These are phyloP conservation scores for Gaertneriomyces sp. DNA, from an alignment of 192 early-diverging fungal genomes.

Conservation along the genomic window DNA sequence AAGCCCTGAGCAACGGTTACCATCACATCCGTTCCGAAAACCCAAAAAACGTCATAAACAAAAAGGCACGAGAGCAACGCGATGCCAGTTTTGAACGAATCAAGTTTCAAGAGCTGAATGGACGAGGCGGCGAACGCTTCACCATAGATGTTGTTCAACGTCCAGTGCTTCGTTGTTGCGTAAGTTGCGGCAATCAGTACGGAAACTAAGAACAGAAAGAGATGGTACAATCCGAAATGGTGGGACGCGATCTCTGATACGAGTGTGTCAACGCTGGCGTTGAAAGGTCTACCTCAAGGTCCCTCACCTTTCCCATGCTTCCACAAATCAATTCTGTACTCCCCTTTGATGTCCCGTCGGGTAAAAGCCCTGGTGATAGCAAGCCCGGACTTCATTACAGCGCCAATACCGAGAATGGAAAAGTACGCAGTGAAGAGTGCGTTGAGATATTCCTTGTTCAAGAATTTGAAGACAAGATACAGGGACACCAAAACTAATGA, in stretches of 20 bases:
- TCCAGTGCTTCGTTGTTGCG: slow-evolving; percentile 86
- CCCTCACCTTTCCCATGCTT: slow-evolving; percentile 62
- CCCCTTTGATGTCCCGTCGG: slow-evolving; percentile 56
- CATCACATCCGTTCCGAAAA: slow-evolving; percentile 98
- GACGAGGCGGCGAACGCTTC: slow-evolving; percentile 82
- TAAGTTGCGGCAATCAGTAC: slow-evolving; percentile 69
- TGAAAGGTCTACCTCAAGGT: slow-evolving; percentile 6
- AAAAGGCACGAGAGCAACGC: slow-evolving; percentile 87
- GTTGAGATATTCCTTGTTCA: slow-evolving; percentile 83
- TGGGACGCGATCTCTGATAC: slow-evolving; percentile 39
- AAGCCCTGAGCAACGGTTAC: slow-evolving; percentile 94
- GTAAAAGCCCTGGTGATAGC: slow-evolving; percentile 50
- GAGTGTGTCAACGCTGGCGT: not conserved
- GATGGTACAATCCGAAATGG: slow-evolving; percentile 57
- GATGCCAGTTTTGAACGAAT: slow-evolving; percentile 97
- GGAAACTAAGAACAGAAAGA: slow-evolving; percentile 54
- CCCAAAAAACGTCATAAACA: slow-evolving; percentile 98
- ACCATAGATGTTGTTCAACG: slow-evolving; percentile 83
- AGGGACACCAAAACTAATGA: slow-evolving; percentile 75
- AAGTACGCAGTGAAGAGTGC: slow-evolving; percentile 82
- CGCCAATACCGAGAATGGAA: slow-evolving; percentile 70
- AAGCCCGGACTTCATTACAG: slow-evolving; percentile 61
- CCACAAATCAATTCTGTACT: slow-evolving; percentile 69
- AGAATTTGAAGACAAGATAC: slow-evolving; percentile 82
- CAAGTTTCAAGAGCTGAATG: slow-evolving; percentile 80